A percentile compares a stretch with the other conserved stretches of the same genome.
phyloP scores from a whole-genome alignment of 78 protist species.

The Salpingoeca rosetta region DNA sequence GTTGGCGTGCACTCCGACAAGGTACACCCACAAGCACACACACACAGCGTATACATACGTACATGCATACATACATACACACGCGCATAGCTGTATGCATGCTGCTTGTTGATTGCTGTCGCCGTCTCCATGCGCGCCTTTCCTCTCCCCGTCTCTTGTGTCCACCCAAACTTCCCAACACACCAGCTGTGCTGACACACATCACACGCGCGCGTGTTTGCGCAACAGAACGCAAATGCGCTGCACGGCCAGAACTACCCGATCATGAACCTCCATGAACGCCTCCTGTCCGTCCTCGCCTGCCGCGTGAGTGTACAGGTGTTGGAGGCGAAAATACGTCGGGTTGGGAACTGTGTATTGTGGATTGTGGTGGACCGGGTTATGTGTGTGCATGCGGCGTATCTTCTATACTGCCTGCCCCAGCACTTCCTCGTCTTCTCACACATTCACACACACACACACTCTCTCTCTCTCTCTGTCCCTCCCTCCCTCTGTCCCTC shows the following conservation, averaged over 20 bases:
- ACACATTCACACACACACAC: neutral
- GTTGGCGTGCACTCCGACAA: slow-evolving; percentile 86
- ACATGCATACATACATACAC: too few relatives aligned
- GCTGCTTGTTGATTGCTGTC: neutral
- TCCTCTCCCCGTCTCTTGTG: neutral
- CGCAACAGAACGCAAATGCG: slow-evolving; percentile 37
- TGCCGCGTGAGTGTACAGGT: slow-evolving; percentile 26
- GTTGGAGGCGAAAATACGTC: neutral
- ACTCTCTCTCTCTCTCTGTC: neutral
- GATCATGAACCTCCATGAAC: slow-evolving; percentile 85
- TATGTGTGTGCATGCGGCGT: neutral
- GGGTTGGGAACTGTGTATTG: neutral
- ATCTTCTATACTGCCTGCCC: too few relatives aligned
- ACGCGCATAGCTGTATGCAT: too few relatives aligned
- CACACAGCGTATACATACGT: too few relatives aligned
- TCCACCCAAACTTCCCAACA: neutral
- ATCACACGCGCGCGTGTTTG: too few relatives aligned
- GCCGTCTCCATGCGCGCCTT: neutral
- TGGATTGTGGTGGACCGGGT: neutral
- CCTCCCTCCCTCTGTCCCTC: neutral
- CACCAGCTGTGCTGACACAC: neutral
- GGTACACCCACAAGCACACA: too few relatives aligned
- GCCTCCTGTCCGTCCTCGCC: slow-evolving; percentile 74
- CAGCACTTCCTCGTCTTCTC: too few relatives aligned
- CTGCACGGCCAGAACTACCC: slow-evolving; percentile 76